These are phyloP conservation scores for Cryptosporidium ryanae DNA, from an alignment of 169 alveolate genomes.

Conservation along the genomic window DNA sequence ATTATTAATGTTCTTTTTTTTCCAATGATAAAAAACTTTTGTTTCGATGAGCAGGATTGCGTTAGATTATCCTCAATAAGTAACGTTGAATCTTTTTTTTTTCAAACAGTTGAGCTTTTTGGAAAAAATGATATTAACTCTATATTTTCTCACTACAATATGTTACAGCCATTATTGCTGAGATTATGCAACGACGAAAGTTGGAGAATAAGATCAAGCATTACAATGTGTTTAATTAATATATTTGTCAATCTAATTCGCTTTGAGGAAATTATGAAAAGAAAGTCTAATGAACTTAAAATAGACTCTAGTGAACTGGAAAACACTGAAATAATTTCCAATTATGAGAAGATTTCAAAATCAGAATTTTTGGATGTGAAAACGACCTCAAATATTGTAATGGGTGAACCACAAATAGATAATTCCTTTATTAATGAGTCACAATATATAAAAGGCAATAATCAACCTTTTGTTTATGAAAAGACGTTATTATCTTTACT, in stretches of 20 bases:
- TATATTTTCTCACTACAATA: conserved; percentile 7
- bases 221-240: conserved; percentile 32
- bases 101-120: conserved; percentile 5
- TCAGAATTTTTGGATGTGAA: too few species aligned
- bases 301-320: background rate
- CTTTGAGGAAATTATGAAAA: background rate
- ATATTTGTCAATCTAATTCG: background rate
- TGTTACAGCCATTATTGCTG: conserved; percentile 31
- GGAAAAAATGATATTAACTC: background rate
- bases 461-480: background rate
- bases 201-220: conserved; percentile 57
- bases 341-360: background rate
- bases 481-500: background rate
- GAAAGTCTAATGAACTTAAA: background rate
- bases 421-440: background rate
- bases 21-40: conserved; percentile 46
- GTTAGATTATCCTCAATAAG: conserved; percentile 37
- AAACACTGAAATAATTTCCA: conserved; percentile 3
- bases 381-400: too few species aligned
- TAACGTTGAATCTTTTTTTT: conserved; percentile 27
- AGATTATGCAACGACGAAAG: conserved; percentile 24
- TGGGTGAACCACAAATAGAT: too few species aligned
- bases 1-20: conserved; percentile 29
- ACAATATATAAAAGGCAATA: background rate
- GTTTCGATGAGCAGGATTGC: conserved; percentile 70